Evolutionary conservation across 352 stramenopile species (phyloP).

Genomic region (Pythium sukuiense): DNA sequence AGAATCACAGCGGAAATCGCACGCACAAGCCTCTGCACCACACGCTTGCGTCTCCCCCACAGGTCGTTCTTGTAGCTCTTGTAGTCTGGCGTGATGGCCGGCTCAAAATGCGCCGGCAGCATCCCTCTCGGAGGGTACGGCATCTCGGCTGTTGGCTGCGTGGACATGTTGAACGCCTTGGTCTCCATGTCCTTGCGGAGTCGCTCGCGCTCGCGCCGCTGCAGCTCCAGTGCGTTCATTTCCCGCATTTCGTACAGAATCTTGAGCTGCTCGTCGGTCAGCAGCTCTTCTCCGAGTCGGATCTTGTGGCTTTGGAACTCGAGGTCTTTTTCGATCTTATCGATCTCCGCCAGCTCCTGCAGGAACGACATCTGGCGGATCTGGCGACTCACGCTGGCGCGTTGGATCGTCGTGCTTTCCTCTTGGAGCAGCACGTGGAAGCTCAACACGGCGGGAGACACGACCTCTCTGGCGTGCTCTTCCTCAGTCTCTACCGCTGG

Average conservation of each 20-base stretch:
- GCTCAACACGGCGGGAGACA: conserved; percentile 31
- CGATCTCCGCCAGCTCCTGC: conserved; percentile 74
- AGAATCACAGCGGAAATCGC: conserved; percentile 79
- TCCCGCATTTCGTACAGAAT: conserved; percentile 53
- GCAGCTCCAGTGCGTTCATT: conserved; percentile 33
- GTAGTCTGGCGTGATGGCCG: conserved; percentile 56
- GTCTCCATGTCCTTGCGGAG: conserved; percentile 43
- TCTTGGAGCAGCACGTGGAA: conserved; percentile 59
- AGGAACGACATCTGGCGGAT: conserved; percentile 84
- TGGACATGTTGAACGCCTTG: conserved; percentile 35
- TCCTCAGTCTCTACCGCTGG: conserved; percentile 11
- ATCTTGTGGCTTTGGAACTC: conserved; percentile 84
- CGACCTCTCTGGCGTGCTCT: conserved; percentile 13
- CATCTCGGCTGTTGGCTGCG: conserved; percentile 25
- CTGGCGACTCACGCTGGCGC: conserved; percentile 45
- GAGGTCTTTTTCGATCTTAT: conserved; percentile 74
- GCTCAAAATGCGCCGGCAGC: conserved; percentile 47
- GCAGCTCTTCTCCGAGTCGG: conserved; percentile 56
- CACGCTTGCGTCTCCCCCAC: conserved; percentile 68
- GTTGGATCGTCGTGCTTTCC: conserved; percentile 44
- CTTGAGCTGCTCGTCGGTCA: conserved; percentile 49
- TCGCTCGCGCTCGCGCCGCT: conserved; percentile 40
- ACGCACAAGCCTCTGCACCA: conserved; percentile 66
- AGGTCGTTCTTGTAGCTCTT: conserved; percentile 89
- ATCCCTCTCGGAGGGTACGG: conserved; percentile 32